Evolutionary conservation across 2,329 filamentous ascomycete species (phyloP), one percentile per base, ranked within the genome.

Genomic region (Aspergillus neoniger): DNA sequence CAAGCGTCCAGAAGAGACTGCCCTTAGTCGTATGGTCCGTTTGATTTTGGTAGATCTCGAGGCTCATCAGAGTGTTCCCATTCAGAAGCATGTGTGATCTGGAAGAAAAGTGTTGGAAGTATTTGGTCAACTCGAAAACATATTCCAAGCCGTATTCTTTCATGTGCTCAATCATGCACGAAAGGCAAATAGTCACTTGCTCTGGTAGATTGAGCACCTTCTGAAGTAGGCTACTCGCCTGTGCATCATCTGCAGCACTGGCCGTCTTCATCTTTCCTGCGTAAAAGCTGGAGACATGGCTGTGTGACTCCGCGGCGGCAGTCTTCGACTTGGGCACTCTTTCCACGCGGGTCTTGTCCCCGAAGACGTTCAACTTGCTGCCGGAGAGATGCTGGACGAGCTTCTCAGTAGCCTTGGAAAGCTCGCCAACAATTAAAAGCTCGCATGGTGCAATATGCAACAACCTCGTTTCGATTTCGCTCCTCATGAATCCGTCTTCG

Each of bases 401-500:
- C 77, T 98, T 98, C 43, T 98, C 92, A 0, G 93, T 96, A 0
- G 92, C 91, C 69, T 90, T 92, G 0, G 93, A 95, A 14, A 98
- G 84, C 14, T 95, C 88, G 14, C 95, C 95, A 1, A 99, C 91
- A 48, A 99, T 90, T 32, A 99, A 82, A 63, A 99, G 92, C 75
- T 99, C 95, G 77, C 93, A 96, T 0, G 95, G 95, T 0, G 94
- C 92, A 66, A 99, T 96, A 74, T 99, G 95, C 30, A 99, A 81
- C 25, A 99, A 80, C n/a, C 95, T 83, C 0, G 95, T 99, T 78
- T 99, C 95, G 36, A 99, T 90, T 74, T 99, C 95, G 69, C 89
- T 92, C 52, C 95, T 85, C 94, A 99, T 96, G 78, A 98, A 98
- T 2, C 94, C 92, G 71, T 99, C 95, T 68, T 98, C 92, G 69